A percentile compares a stretch with the other conserved stretches of the same genome.
phyloP scores from a whole-genome alignment of 257 asterid genomes.

The Lycium ferocissimum region DNA sequence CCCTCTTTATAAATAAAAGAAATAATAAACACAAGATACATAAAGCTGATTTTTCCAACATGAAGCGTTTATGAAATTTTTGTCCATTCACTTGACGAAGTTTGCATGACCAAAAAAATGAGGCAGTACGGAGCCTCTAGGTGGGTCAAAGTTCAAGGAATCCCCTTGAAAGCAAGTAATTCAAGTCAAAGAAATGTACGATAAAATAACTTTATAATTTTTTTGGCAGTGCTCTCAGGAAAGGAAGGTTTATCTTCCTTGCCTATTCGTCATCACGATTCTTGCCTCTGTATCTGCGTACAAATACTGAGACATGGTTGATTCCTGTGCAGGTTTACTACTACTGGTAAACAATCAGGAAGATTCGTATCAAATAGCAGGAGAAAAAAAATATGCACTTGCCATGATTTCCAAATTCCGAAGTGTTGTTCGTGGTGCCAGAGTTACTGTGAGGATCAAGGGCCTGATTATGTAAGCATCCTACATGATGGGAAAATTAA shows the following conservation, averaged over 20 bases:
- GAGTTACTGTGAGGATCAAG: constrained; percentile 60
- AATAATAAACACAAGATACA: no score
- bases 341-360: not conserved
- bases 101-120: no score
- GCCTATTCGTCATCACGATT: not conserved
- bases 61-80: no score
- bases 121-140: no score
- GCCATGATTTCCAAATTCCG: constrained; percentile 86
- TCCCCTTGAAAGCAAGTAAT: no score
- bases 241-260: not conserved
- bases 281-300: not conserved
- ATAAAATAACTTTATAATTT: not conserved
- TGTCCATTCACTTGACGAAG: no score
- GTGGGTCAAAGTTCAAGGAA: no score
- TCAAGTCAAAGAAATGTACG: not conserved
- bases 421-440: constrained; percentile 64
- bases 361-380: not conserved
- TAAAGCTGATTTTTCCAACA: no score
- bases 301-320: not conserved
- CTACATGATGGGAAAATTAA: no score
- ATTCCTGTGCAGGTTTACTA: not conserved
- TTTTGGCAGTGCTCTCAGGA: not conserved
- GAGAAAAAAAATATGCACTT: constrained; percentile 38
- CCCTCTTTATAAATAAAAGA: no score
- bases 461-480: constrained; percentile 39